These are phyloP conservation scores for Tranzscheliella williamsii DNA, from an alignment of 1,284 basidiomycete genomes.

Conservation along the genomic window DNA sequence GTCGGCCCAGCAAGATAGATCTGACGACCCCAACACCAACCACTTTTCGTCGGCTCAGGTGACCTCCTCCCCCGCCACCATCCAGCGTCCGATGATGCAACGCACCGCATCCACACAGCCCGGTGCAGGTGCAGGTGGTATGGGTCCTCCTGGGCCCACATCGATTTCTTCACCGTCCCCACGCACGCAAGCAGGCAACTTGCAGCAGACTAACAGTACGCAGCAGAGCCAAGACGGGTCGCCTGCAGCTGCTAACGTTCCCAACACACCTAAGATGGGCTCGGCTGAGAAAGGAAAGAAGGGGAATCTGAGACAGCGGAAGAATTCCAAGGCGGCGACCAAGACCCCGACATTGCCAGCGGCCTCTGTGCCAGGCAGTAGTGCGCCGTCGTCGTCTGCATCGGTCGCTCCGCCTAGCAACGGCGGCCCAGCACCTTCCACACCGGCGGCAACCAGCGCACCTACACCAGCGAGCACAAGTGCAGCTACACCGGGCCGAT, in stretches of 20 bases:
- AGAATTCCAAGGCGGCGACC: slow-evolving; percentile 38
- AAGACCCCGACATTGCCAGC: slow-evolving; percentile 43
- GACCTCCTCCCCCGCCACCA: slow-evolving; percentile 38
- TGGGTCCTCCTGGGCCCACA: slow-evolving; percentile 42
- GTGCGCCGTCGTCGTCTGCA: background rate
- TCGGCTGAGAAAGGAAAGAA: slow-evolving; percentile 47
- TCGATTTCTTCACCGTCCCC: slow-evolving; percentile 41
- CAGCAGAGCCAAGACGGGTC: slow-evolving; percentile 9
- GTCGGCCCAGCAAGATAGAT: slow-evolving; percentile 23
- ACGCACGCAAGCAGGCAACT: slow-evolving; percentile 16
- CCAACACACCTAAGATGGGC: slow-evolving; percentile 40
- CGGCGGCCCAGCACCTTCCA: slow-evolving; percentile 20
- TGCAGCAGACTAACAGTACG: slow-evolving; percentile 10
- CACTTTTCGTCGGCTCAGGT: slow-evolving; percentile 31
- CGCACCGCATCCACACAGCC: slow-evolving; percentile 17
- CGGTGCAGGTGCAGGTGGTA: slow-evolving; percentile 27
- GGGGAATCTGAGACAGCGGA: slow-evolving; percentile 35
- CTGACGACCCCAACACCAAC: slow-evolving; percentile 17
- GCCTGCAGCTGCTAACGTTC: slow-evolving; percentile 24
- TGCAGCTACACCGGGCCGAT: slow-evolving; percentile 33
- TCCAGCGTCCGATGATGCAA: slow-evolving; percentile 37
- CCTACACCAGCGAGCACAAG: slow-evolving; percentile 39
- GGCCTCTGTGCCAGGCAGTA: slow-evolving; percentile 21
- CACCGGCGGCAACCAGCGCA: slow-evolving; percentile 35
- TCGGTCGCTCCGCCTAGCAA: slow-evolving; percentile 6